These are phyloP conservation scores for Fusarium oligoseptatum DNA, from an alignment of 2,329 filamentous ascomycete species.

Conservation along the genomic window DNA sequence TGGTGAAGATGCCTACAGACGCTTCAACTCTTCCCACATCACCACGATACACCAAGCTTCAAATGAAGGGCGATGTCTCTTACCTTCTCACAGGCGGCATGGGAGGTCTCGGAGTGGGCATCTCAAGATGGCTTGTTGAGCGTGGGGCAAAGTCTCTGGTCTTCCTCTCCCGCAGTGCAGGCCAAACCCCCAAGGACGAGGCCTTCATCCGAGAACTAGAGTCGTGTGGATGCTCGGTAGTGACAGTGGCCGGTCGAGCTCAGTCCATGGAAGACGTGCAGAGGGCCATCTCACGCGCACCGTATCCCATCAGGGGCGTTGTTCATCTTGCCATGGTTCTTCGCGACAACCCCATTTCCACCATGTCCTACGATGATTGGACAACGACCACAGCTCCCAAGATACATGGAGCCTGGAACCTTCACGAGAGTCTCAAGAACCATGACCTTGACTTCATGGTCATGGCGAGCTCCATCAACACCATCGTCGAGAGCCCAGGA, in stretches of 20 bases:
- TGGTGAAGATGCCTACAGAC: not conserved
- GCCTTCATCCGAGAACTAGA: not conserved
- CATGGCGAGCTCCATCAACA: slow-evolving; percentile 1
- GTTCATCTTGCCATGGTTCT: slow-evolving; percentile 8
- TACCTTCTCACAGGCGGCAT: not conserved
- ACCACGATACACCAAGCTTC: not conserved
- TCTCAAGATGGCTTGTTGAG: slow-evolving; percentile 1
- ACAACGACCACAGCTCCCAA: not conserved
- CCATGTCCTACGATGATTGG: not conserved
- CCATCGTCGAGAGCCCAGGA: not conserved
- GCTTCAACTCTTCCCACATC: not conserved
- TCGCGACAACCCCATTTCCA: not conserved
- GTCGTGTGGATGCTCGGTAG: not conserved
- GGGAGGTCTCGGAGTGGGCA: not conserved
- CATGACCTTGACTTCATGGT: slow-evolving; percentile 7
- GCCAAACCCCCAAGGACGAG: not conserved
- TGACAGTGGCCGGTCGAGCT: not conserved
- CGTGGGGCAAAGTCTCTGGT: not conserved
- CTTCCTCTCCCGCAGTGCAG: not conserved
- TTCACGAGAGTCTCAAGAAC: not conserved
- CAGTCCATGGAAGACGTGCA: not conserved
- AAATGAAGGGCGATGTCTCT: not conserved
- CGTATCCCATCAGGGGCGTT: not conserved
- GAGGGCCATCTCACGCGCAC: not conserved
- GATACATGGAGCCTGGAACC: slow-evolving; percentile 5